These are phyloP conservation scores for Neonectria coccinea DNA, from an alignment of 2,329 filamentous ascomycete species.

Conservation along the genomic window DNA sequence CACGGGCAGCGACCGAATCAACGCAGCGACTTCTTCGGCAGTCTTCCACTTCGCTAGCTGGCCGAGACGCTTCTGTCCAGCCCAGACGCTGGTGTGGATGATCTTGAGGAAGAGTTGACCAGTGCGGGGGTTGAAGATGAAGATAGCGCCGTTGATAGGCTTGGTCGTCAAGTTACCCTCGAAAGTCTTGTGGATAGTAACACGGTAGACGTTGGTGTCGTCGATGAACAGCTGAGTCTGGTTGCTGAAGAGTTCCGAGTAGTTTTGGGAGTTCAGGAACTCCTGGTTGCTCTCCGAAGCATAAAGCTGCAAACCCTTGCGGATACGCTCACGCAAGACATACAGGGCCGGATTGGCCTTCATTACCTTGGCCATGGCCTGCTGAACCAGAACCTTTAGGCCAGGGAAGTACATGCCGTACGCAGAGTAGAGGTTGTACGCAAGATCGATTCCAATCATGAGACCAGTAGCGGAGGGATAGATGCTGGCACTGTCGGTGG, in stretches of 20 bases:
- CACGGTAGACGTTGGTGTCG: conserved; percentile 98
- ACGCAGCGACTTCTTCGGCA: conserved; percentile 97
- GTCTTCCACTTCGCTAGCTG: conserved; percentile 99
- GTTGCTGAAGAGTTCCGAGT: conserved; percentile 98
- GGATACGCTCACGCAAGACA: conserved; percentile 95
- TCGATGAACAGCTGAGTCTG: conserved; percentile 99
- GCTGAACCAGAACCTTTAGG: conserved; percentile 92
- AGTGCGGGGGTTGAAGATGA: conserved; percentile 99
- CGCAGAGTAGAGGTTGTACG: conserved; percentile 97
- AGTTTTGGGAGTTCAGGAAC: conserved; percentile 99
- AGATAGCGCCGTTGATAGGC: conserved; percentile 99
- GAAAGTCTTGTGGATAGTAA: conserved; percentile 99
- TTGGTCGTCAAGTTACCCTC: conserved; percentile 99
- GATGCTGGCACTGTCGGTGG: conserved; percentile 97
- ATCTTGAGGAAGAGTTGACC: conserved; percentile 99
- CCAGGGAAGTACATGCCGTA: conserved; percentile 99
- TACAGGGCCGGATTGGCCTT: conserved; percentile 98
- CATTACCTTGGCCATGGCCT: conserved; percentile 99
- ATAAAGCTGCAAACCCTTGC: conserved; percentile 97
- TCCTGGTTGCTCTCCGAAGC: conserved; percentile 99
- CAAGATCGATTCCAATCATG: conserved; percentile 97
- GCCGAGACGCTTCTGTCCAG: conserved; percentile 97
- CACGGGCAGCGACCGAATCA: conserved; percentile 94
- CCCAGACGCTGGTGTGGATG: conserved; percentile 99
- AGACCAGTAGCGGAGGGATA: conserved; percentile 96